phyloP scores from a whole-genome alignment of 768 basidiomycete species.

The Tephrocybe rancida region DNA sequence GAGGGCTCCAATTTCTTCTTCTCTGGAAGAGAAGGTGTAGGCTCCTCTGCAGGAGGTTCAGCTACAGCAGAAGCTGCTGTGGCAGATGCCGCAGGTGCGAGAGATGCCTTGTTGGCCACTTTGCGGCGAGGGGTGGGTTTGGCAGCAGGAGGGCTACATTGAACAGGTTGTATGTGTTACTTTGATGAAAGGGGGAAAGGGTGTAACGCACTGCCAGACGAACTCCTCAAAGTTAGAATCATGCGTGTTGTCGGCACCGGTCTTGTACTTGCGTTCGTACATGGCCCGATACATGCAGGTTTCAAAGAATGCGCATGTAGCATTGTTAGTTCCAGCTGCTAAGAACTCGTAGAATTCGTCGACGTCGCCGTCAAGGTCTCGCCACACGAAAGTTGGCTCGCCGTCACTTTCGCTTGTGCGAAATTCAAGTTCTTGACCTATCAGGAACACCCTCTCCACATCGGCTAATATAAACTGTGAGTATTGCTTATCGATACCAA shows the following conservation, averaged over 20 bases:
- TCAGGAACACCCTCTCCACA: slow-evolving; percentile 90
- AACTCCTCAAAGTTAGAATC: slow-evolving; percentile 80
- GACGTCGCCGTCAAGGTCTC: slow-evolving; percentile 87
- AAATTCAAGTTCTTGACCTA: slow-evolving; percentile 90
- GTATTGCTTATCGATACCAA: background rate
- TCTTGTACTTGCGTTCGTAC: slow-evolving; percentile 91
- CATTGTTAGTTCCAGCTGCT: slow-evolving; percentile 73
- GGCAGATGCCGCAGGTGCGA: slow-evolving; percentile 12
- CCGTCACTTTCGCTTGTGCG: slow-evolving; percentile 72
- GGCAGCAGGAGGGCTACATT: slow-evolving; percentile 36
- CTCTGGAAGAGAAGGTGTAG: background rate
- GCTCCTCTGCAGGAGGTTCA: slow-evolving; percentile 4
- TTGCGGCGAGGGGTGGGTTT: slow-evolving; percentile 34
- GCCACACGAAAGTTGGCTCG: slow-evolving; percentile 87
- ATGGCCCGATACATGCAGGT: slow-evolving; percentile 94
- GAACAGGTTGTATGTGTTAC: background rate
- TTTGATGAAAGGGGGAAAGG: background rate
- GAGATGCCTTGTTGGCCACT: slow-evolving; percentile 25
- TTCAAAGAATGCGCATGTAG: slow-evolving; percentile 89
- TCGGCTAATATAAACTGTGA: slow-evolving; percentile 58
- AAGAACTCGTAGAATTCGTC: slow-evolving; percentile 96
- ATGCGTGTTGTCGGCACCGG: slow-evolving; percentile 64
- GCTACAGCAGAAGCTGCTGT: slow-evolving; percentile 2
- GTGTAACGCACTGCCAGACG: slow-evolving; percentile 72
- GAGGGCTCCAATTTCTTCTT: slow-evolving; percentile 22